Percentiles rank a stretch among this genome's conserved stretches.
phyloP scores from a whole-genome alignment of 768 basidiomycete genomes.

The Lactarius indigo region DNA sequence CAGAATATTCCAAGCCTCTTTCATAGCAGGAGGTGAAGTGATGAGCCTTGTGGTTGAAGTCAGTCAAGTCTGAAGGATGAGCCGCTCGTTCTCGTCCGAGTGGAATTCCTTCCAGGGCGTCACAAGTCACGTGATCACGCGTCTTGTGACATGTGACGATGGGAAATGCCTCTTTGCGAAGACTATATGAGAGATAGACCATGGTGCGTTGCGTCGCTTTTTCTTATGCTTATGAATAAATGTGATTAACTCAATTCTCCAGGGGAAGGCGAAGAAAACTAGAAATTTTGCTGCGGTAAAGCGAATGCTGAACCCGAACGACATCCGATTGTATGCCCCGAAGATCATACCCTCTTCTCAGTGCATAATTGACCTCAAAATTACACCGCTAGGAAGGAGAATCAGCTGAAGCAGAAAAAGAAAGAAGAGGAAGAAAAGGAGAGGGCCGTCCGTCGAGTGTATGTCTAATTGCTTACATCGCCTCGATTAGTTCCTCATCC shows the following conservation, averaged over 20 bases:
- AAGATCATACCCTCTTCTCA: background rate
- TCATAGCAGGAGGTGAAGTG: conserved; percentile 8
- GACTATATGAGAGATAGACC: background rate
- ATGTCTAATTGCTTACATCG: conserved; percentile 33
- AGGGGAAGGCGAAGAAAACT: conserved; percentile 92
- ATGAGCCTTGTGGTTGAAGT: background rate
- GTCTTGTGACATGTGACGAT: conserved; percentile 16
- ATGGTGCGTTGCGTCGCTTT: conserved; percentile 13
- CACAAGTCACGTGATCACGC: conserved; percentile 19
- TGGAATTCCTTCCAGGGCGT: background rate
- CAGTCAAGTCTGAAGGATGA: background rate
- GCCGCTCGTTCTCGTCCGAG: background rate
- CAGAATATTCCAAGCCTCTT: background rate
- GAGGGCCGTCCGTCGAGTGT: conserved; percentile 78
- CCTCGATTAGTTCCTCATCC: background rate
- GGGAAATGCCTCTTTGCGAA: background rate
- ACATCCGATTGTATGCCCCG: conserved; percentile 78
- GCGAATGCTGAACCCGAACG: conserved; percentile 89
- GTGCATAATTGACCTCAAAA: background rate
- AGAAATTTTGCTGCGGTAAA: conserved; percentile 94
- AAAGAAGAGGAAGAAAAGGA: conserved; percentile 79
- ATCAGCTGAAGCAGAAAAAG: conserved; percentile 84
- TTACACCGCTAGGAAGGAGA: conserved; percentile 72
- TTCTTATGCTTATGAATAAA: background rate
- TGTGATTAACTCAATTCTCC: background rate